phyloP scores from a whole-genome alignment of 805 yeast species.

The Candida rishiriensis region DNA sequence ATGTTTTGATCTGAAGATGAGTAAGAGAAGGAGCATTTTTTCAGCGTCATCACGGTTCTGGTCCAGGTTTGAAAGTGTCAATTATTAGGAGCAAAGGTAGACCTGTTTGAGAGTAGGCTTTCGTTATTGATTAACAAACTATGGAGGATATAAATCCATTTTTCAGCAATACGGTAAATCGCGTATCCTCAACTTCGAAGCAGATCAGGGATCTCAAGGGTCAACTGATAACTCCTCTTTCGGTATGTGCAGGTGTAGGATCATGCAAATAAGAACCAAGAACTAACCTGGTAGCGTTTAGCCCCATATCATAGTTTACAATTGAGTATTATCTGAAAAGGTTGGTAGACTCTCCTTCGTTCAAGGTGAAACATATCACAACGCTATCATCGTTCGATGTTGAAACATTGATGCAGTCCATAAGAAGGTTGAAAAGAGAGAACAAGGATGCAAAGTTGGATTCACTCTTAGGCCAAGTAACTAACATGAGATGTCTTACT shows the following conservation, averaged over 20 bases:
- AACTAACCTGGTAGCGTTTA: too few relatives aligned
- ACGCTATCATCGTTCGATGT: slow-evolving; percentile 12
- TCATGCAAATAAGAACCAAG: too few relatives aligned
- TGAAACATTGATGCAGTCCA: slow-evolving; percentile 4
- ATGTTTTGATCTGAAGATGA: too few relatives aligned
- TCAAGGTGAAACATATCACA: slow-evolving; percentile 14
- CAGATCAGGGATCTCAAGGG: slow-evolving; percentile 2
- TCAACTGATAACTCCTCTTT: slow-evolving; percentile 8
- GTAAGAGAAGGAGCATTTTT: too few relatives aligned
- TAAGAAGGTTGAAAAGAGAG: not conserved
- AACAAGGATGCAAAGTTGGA: not conserved
- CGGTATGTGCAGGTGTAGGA: too few relatives aligned
- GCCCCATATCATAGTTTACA: slow-evolving; percentile 9
- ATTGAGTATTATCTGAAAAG: slow-evolving; percentile 14
- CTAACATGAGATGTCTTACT: slow-evolving; percentile 12
- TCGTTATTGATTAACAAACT: too few relatives aligned
- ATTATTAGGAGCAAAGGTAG: too few relatives aligned
- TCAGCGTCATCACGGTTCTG: too few relatives aligned
- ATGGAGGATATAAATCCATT: not conserved
- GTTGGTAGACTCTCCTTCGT: not conserved
- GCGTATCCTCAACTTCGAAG: slow-evolving; percentile 4
- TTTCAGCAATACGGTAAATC: slow-evolving; percentile 6
- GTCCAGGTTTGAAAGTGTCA: too few relatives aligned
- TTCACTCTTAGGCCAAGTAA: slow-evolving; percentile 5
- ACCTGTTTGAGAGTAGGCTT: too few relatives aligned